Conservation (phyloP, 768 basidiomycete species). For the Hortiboletus campestris region DNA sequence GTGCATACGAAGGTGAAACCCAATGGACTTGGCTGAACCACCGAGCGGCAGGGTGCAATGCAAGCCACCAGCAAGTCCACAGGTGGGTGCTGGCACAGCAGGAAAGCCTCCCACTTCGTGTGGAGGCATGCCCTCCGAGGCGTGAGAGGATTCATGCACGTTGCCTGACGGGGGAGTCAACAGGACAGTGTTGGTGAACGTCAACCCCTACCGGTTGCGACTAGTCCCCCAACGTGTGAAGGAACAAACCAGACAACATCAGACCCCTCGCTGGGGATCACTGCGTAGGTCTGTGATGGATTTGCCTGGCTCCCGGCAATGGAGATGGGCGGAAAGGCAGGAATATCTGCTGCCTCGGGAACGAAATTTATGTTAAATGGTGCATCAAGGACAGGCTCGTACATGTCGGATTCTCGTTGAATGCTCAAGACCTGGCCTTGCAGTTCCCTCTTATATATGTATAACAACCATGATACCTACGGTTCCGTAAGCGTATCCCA, state of each 20-base stretch:
- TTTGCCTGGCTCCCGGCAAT: background rate
- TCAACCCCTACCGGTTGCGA: background rate
- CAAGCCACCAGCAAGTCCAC: constrained; percentile 3
- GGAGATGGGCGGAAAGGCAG: too few relatives aligned
- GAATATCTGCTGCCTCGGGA: too few relatives aligned
- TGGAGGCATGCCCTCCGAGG: background rate
- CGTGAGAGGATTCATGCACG: background rate
- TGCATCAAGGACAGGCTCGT: too few relatives aligned
- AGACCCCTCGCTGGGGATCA: background rate
- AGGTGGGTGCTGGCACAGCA: background rate
- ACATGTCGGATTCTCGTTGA: too few relatives aligned
- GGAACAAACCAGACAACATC: too few relatives aligned
- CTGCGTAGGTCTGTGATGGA: background rate
- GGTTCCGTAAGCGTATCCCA: too few relatives aligned
- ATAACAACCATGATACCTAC: too few relatives aligned
- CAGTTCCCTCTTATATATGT: too few relatives aligned
- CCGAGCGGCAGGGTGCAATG: constrained; percentile 5
- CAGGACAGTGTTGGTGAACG: background rate
- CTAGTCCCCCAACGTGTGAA: background rate
- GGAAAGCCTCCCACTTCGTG: too few relatives aligned
- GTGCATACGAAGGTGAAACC: constrained; percentile 12
- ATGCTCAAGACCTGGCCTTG: too few relatives aligned
- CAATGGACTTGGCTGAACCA: constrained; percentile 4
- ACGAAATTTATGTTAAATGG: too few relatives aligned
- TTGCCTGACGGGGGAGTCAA: background rate